phyloP scores from a whole-genome alignment of 306 rosid genomes.

The Begonia fuchsioides region DNA sequence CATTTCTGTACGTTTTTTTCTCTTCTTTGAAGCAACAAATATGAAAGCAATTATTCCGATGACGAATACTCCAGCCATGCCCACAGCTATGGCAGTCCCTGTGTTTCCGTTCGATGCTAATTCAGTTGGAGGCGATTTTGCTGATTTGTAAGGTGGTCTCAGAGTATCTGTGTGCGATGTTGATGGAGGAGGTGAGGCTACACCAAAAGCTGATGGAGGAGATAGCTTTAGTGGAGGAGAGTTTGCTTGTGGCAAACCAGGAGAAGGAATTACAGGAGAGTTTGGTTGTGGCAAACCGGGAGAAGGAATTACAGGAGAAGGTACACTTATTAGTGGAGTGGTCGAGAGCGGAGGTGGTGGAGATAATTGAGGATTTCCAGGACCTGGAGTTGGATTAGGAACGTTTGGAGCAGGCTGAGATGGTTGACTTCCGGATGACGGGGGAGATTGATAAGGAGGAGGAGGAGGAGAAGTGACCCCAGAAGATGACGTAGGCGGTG shows the following conservation, averaged over 20 bases:
- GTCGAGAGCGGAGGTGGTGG: background rate
- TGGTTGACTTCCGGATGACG: background rate
- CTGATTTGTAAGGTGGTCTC: slow-evolving; percentile 2
- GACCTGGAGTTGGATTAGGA: slow-evolving; percentile 5
- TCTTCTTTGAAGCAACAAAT: slow-evolving; percentile 14
- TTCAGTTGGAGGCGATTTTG: background rate
- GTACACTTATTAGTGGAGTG: background rate
- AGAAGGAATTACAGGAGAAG: slow-evolving; percentile 1
- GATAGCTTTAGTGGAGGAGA: background rate
- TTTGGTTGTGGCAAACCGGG: background rate
- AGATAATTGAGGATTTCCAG: background rate
- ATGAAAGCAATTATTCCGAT: slow-evolving; percentile 27
- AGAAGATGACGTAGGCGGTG: slow-evolving; percentile 17
- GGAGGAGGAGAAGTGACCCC: slow-evolving; percentile 3
- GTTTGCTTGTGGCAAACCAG: background rate
- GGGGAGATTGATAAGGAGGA: background rate
- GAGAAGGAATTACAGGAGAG: slow-evolving; percentile 5
- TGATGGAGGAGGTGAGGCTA: slow-evolving; percentile 7
- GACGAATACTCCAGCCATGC: slow-evolving; percentile 29
- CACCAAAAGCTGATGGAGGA: slow-evolving; percentile 4
- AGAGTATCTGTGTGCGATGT: slow-evolving; percentile 2
- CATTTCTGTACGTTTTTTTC: slow-evolving; percentile 13
- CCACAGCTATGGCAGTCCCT: slow-evolving; percentile 16
- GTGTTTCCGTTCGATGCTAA: too few species aligned
- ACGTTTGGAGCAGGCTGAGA: slow-evolving; percentile 9